Base-by-base conservation (phyloP, 1,284 basidiomycete species). In the Inonotus hispidus region DNA sequence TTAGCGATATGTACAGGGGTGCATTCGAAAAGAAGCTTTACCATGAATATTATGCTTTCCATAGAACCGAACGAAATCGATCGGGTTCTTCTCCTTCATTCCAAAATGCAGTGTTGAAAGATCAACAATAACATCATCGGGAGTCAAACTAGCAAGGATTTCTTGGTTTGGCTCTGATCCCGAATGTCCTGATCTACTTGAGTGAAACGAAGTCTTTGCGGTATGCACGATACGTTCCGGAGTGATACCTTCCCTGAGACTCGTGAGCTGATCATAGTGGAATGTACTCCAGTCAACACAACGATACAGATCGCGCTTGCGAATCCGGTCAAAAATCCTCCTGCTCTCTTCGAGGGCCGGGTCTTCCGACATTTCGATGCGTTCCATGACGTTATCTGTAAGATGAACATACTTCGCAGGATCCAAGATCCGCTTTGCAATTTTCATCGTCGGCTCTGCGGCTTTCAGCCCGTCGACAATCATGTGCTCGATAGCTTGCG, bases 401-500 rank as follows among this genome's bases (percentile, higher is more conserved):
- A 92, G 76, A 63, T 79, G 72, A 2, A 90, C 68, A 59, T 81
- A 91, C 60, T 77, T 76, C 52, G 81, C 74, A 0, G 88, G 83
- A 35, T 85, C 69, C 45, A 77, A 71, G n/a, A 91, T 79, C 1
- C 76, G 73, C 0, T 78, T 69, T 0, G 86, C 81, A 59, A 91
- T 82, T 46, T 83, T 75, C 68, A 91, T 70, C 62, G 78, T 63
- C 0, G 82, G 79, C 45, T 92, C 86, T 0, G 90, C 90, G 0
- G 73, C 72, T 1, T 85, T 73, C 8, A 92, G 76, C 0, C 80
- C 88, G 66, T 92, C 90, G 3, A 90, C 77, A 23, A 92, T 76
- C 90, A 92, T 92, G 67, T 84, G 82, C 68, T 92, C 90, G 58
- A 92, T 85, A 0, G 87, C 83, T 65, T 81, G 86, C 84, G 88